Conservation (phyloP, 2,329 filamentous ascomycete genomes). For the Pleomassaria siparia region DNA sequence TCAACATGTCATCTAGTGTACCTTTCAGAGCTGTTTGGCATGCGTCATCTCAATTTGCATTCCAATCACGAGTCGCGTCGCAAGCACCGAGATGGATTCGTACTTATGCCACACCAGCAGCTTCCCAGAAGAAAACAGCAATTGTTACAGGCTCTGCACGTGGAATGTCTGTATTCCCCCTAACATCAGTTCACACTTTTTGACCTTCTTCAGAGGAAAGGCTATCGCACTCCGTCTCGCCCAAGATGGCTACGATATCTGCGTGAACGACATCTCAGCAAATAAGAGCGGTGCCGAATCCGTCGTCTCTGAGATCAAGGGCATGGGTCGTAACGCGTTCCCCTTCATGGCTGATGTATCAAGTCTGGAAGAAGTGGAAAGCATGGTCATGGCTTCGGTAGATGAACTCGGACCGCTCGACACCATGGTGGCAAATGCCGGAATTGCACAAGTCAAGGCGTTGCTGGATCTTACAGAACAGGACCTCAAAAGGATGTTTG, state of each 20-base stretch:
- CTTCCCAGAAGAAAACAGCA: slow-evolving; percentile 30
- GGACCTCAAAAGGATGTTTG: slow-evolving; percentile 62
- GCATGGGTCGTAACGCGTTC: slow-evolving; percentile 55
- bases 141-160: slow-evolving; percentile 44
- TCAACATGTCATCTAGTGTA: slow-evolving; percentile 25
- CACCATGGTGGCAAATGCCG: slow-evolving; percentile 63
- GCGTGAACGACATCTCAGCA: slow-evolving; percentile 62
- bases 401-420: slow-evolving; percentile 56
- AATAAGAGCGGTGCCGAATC: slow-evolving; percentile 57
- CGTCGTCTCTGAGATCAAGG: slow-evolving; percentile 55
- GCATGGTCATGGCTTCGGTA: slow-evolving; percentile 56
- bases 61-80: slow-evolving; percentile 13
- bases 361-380: slow-evolving; percentile 55
- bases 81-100: slow-evolving; percentile 24
- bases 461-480: slow-evolving; percentile 59
- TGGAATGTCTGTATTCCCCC: slow-evolving; percentile 34
- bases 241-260: slow-evolving; percentile 66
- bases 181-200: background rate
- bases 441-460: slow-evolving; percentile 60
- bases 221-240: slow-evolving; percentile 66
- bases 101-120: slow-evolving; percentile 23
- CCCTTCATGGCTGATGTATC: slow-evolving; percentile 64
- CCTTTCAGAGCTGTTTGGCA: slow-evolving; percentile 23
- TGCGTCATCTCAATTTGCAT: slow-evolving; percentile 16
- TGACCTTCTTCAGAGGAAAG: slow-evolving; percentile 52